Conservation (phyloP, 768 basidiomycete species). For the Mycena alexandri region DNA sequence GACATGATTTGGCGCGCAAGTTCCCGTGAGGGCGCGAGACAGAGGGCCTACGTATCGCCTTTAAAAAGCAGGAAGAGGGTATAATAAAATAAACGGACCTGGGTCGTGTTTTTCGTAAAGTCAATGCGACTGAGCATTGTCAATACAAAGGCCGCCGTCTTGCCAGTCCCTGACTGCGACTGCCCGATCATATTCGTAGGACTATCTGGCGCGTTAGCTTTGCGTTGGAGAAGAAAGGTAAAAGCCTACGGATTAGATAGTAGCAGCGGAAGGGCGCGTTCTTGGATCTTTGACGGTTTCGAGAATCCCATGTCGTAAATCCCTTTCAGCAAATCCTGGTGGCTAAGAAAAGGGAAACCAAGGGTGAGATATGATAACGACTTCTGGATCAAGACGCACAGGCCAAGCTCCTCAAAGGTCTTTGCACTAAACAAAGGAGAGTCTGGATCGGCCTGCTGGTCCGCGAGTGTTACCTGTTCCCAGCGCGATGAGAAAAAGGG, state of each 20-base stretch:
- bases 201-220: slow-evolving; percentile 55
- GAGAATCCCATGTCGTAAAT: slow-evolving; percentile 96
- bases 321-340: slow-evolving; percentile 91
- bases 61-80: background rate
- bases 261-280: slow-evolving; percentile 92
- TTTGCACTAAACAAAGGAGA: slow-evolving; percentile 96
- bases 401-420: slow-evolving; percentile 93
- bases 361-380: background rate
- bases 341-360: slow-evolving; percentile 55
- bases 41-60: slow-evolving; percentile 76
- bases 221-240: background rate
- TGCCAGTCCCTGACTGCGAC: slow-evolving; percentile 98
- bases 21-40: slow-evolving; percentile 97
- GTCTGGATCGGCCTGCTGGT: slow-evolving; percentile 95
- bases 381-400: slow-evolving; percentile 66
- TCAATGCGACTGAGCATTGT: slow-evolving; percentile 97
- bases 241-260: slow-evolving; percentile 86
- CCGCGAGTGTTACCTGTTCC: slow-evolving; percentile 90
- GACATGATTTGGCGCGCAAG: slow-evolving; percentile 98
- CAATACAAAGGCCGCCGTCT: slow-evolving; percentile 97
- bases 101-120: slow-evolving; percentile 83
- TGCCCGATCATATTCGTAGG: slow-evolving; percentile 99
- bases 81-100: slow-evolving; percentile 59
- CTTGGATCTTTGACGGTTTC: slow-evolving; percentile 99
- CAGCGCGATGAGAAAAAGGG: slow-evolving; percentile 22